Evolutionary conservation across 106 monocot species (phyloP).

Genomic region (Allium fistulosum): DNA sequence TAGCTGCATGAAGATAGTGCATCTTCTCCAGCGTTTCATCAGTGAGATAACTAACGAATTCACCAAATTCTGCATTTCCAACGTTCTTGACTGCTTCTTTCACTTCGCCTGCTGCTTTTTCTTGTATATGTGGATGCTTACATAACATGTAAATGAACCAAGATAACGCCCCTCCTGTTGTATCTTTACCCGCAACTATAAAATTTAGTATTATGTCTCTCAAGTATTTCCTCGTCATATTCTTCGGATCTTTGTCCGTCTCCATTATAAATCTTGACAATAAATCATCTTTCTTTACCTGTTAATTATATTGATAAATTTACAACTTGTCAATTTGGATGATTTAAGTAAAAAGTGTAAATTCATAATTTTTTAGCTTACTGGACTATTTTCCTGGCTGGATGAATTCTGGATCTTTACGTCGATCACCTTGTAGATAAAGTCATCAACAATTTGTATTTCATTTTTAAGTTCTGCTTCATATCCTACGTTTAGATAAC

Average conservation of each 20-base stretch:
- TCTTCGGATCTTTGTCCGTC: conserved; percentile 19
- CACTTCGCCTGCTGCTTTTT: conserved; percentile 39
- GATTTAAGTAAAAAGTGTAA: too few species aligned
- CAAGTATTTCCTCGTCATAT: conserved; percentile 30
- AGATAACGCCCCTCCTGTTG: conserved; percentile 52
- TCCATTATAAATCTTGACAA: conserved; percentile 44
- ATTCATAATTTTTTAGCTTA: background rate
- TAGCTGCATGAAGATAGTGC: conserved; percentile 63
- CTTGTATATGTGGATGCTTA: conserved; percentile 41
- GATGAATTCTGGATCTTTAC: background rate
- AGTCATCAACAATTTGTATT: conserved; percentile 32
- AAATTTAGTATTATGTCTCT: conserved; percentile 63
- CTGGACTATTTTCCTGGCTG: background rate
- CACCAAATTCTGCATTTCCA: background rate
- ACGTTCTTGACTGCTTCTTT: conserved; percentile 14
- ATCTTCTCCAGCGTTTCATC: conserved; percentile 41
- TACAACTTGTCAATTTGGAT: too few species aligned
- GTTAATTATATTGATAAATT: background rate
- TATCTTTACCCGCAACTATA: conserved; percentile 59
- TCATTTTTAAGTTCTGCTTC: conserved; percentile 32
- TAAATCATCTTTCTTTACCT: conserved; percentile 38
- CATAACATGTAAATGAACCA: conserved; percentile 63
- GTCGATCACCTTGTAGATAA: conserved; percentile 37
- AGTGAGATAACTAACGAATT: conserved; percentile 23
- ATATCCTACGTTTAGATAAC: conserved; percentile 36